Conservation (phyloP, 768 basidiomycete genomes). For the Zangia roseola region DNA sequence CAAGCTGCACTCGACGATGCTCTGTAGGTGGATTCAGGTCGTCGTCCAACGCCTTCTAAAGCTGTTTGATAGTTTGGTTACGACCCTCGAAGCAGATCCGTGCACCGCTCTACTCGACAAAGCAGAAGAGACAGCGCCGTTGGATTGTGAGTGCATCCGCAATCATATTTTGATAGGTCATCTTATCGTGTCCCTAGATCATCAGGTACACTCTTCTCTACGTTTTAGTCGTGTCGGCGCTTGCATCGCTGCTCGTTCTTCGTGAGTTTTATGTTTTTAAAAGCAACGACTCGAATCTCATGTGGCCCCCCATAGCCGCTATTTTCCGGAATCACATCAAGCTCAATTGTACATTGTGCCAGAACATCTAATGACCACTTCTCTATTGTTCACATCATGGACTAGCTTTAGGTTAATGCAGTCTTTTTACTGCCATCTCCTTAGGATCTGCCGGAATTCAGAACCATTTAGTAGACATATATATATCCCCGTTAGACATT, state of each 20-base stretch:
- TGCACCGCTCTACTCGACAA: slow-evolving; percentile 88
- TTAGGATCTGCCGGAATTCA: slow-evolving; percentile 20
- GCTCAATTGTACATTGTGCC: slow-evolving; percentile 80
- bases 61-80: slow-evolving; percentile 73
- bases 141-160: slow-evolving; percentile 66
- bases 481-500: slow-evolving; percentile 25
- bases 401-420: slow-evolving; percentile 5
- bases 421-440: slow-evolving; percentile 2
- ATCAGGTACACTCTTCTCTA: slow-evolving; percentile 87
- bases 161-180: background rate
- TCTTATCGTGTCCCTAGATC: slow-evolving; percentile 45
- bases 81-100: slow-evolving; percentile 93
- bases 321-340: slow-evolving; percentile 80
- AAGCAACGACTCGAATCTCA: slow-evolving; percentile 10
- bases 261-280: slow-evolving; percentile 51
- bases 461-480: slow-evolving; percentile 24
- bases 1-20: slow-evolving; percentile 87
- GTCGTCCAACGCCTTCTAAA: background rate
- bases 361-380: slow-evolving; percentile 69
- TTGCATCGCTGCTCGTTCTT: slow-evolving; percentile 79
- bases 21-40: slow-evolving; percentile 56
- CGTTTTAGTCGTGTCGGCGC: slow-evolving; percentile 65
- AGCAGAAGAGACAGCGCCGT: slow-evolving; percentile 87
- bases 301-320: slow-evolving; percentile 48
- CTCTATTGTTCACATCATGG: slow-evolving; percentile 9